Conservation (phyloP, 225 moss, liverwort and hornwort genomes). For the Marchantia polymorpha region DNA sequence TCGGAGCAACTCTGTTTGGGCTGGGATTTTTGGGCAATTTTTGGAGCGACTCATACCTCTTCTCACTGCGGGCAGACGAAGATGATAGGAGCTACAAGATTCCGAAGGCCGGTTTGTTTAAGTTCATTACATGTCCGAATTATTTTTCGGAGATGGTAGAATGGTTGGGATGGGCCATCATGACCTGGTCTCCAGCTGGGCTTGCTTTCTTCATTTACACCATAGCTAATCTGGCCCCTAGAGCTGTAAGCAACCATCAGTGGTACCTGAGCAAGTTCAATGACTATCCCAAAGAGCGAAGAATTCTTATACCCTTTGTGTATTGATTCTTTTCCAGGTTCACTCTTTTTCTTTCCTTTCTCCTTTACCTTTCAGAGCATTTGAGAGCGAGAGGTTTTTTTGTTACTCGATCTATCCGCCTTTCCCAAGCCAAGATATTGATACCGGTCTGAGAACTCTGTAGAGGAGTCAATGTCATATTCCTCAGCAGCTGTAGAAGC, state of each 20-base stretch:
- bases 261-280: constrained; percentile 77
- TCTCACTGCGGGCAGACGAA: constrained; percentile 55
- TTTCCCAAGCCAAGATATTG: too few species aligned
- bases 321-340: constrained; percentile 26
- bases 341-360: background rate
- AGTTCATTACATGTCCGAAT: constrained; percentile 66
- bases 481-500: too few species aligned
- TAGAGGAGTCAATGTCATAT: too few species aligned
- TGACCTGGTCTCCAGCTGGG: constrained; percentile 74
- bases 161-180: constrained; percentile 90
- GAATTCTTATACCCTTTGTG: constrained; percentile 65
- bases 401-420: too few species aligned
- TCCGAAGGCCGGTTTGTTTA: constrained; percentile 63
- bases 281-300: constrained; percentile 67
- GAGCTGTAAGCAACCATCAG: constrained; percentile 55
- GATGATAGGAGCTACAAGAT: constrained; percentile 75
- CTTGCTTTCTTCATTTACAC: constrained; percentile 57
- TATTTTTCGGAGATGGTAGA: constrained; percentile 79
- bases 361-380: too few species aligned
- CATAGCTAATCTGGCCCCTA: constrained; percentile 62
- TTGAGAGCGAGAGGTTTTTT: too few species aligned
- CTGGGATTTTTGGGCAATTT: constrained; percentile 65
- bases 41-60: constrained; percentile 76
- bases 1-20: constrained; percentile 54
- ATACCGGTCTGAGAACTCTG: too few species aligned